Evolutionary conservation across 345 rosid genomes (phyloP), one percentile per base, ranked within the genome.

Genomic region (Ceriops tagal): DNA sequence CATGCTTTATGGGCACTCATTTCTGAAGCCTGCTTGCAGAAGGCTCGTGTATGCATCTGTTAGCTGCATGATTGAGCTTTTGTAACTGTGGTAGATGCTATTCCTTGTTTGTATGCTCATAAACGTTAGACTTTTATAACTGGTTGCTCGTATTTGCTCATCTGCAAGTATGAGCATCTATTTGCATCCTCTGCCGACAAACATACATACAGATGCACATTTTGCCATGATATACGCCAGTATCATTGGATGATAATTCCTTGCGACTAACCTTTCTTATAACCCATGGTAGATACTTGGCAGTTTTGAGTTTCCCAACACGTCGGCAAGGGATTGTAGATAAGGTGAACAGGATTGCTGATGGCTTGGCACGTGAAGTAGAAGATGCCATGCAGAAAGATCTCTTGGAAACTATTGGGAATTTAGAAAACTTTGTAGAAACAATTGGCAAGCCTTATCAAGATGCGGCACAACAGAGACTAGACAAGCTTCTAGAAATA

Each of bases 301-400:
- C 91, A 34, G 61, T 95, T 71, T 86, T 91, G 58, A 90, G 79
- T 68, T 95, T 95, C 74, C 97, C 97, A 16, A 69, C 80, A 51
- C 93, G 92, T 20, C 84, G 86, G 69, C 87, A 62, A 83, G 79
- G 64, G 53, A 80, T 92, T 68, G 72, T 87, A 57, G 80, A 83
- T 27, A 92, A 88, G 80, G 92, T 89, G 81, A 85, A 81, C 62
- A 84, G 60, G 75, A 75, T 81, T 8, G 96, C 92, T 3, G 83
- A 86, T 68, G 90, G 82, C 7, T 82, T 88, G 61, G 90, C 89
- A 59, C 78, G 65, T 8, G 89, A 95, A 72, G 83, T 95, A 22
- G 99, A 95, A 75, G 92, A 83, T 58, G 92, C 96, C 58, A 95
- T 95, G 99, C 87, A 81, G 68, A 90, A 84, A 73, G 99, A 95